Percentiles rank a stretch among this genome's conserved stretches.
phyloP scores from a whole-genome alignment of 345 rosid genomes.

The Dovyalis caffra region DNA sequence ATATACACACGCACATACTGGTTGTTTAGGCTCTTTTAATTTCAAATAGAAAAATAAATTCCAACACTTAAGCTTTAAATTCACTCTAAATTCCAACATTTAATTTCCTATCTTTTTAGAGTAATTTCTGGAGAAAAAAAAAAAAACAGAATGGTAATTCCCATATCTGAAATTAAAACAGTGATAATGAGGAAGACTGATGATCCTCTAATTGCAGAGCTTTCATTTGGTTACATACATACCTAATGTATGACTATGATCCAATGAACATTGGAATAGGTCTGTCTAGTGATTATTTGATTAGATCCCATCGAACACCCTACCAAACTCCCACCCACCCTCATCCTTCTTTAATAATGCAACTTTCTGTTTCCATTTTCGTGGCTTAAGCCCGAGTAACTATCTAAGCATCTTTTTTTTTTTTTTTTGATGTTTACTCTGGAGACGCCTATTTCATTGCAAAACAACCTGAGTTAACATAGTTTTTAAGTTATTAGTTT shows the following conservation, averaged over 20 bases:
- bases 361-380: not conserved
- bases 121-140: no score
- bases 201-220: not conserved
- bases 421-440: no score
- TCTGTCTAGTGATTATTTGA: not conserved
- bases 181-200: no score
- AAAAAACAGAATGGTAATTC: no score
- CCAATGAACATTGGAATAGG: not conserved
- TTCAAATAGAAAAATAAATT: no score
- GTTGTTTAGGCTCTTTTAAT: no score
- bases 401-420: no score
- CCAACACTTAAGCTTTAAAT: no score
- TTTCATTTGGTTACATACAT: conserved; percentile 13
- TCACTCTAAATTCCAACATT: no score
- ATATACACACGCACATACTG: no score
- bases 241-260: conserved; percentile 2
- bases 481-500: not conserved
- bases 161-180: no score
- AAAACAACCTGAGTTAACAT: not conserved
- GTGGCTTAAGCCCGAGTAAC: not conserved
- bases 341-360: not conserved
- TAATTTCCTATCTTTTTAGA: no score
- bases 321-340: conserved; percentile 3
- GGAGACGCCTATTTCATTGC: not conserved
- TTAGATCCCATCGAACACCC: conserved; percentile 6